These are phyloP conservation scores for Penicillium expansum DNA, from an alignment of 2,329 filamentous ascomycete species.

Conservation along the genomic window DNA sequence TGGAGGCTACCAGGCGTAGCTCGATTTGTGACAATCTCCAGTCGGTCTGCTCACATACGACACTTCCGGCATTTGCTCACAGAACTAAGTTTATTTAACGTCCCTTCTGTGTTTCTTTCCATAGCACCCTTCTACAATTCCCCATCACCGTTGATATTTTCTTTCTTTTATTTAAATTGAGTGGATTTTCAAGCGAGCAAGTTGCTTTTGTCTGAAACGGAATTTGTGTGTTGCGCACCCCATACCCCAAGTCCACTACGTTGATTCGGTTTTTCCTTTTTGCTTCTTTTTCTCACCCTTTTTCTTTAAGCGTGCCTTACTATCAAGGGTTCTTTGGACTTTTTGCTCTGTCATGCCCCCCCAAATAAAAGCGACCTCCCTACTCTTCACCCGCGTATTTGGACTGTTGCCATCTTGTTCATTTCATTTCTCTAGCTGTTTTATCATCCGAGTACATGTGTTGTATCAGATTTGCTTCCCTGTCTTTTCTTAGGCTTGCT, in stretches of 20 bases:
- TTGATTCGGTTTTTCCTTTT: slow-evolving; percentile 31
- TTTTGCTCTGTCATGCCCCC: slow-evolving; percentile 31
- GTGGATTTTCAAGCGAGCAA: slow-evolving; percentile 42
- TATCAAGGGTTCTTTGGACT: slow-evolving; percentile 32
- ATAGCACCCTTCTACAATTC: slow-evolving; percentile 19
- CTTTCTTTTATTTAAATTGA: slow-evolving; percentile 28
- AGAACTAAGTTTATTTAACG: slow-evolving; percentile 13
- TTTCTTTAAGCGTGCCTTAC: slow-evolving; percentile 33
- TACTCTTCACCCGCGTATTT: slow-evolving; percentile 27
- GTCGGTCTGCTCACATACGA: slow-evolving; percentile 7
- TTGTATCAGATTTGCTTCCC: slow-evolving; percentile 19
- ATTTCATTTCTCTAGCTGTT: slow-evolving; percentile 19
- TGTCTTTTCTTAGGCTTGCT: slow-evolving; percentile 19
- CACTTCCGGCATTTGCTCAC: slow-evolving; percentile 12
- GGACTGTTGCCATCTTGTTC: slow-evolving; percentile 19
- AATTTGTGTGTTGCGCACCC: slow-evolving; percentile 44
- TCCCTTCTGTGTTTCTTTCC: slow-evolving; percentile 22
- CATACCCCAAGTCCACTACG: slow-evolving; percentile 45
- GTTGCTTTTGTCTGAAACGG: slow-evolving; percentile 42
- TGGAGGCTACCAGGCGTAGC: slow-evolving; percentile 59
- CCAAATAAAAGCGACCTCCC: slow-evolving; percentile 36
- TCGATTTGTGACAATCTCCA: slow-evolving; percentile 9
- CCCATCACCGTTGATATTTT: slow-evolving; percentile 19
- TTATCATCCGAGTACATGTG: slow-evolving; percentile 21
- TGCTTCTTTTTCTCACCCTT: slow-evolving; percentile 20